phyloP scores from a whole-genome alignment of 75 land plant species.

The Ceratopteris richardii region DNA sequence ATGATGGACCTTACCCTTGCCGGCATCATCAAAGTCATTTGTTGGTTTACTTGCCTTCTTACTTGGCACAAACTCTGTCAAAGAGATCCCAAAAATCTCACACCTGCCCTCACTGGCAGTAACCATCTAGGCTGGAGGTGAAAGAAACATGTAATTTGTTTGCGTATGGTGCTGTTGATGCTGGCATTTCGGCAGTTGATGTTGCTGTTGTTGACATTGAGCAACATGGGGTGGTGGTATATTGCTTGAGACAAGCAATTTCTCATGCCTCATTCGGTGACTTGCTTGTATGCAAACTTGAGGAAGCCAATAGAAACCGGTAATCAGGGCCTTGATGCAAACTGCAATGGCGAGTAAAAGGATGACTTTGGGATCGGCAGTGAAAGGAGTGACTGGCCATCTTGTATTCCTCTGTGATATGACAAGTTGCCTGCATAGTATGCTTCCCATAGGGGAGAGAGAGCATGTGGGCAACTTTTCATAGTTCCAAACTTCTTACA shows the following conservation, averaged over 20 bases:
- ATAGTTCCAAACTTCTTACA: conserved; percentile 60
- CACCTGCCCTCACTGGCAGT: not conserved
- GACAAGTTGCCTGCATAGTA: no score
- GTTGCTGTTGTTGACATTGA: not conserved
- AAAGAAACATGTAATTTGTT: no score
- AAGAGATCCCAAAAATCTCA: no score
- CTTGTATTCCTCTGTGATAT: not conserved
- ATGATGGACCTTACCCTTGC: not conserved
- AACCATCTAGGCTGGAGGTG: not conserved
- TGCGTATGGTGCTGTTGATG: no score
- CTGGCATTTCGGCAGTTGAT: not conserved
- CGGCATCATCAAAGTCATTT: not conserved
- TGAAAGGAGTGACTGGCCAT: not conserved
- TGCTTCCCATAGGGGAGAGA: conserved; percentile 12
- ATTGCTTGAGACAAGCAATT: no score
- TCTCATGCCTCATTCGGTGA: not conserved
- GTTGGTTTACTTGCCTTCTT: not conserved
- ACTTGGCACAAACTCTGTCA: no score
- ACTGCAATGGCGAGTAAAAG: not conserved
- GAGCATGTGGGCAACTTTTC: conserved; percentile 30
- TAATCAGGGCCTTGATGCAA: not conserved
- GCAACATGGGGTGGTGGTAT: no score
- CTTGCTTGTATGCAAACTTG: not conserved
- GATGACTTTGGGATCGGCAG: not conserved
- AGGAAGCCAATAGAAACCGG: not conserved